Percentiles rank a stretch among this genome's conserved stretches.
Evolutionary conservation across 768 basidiomycete species (phyloP).

Genomic region (Postia placenta): DNA sequence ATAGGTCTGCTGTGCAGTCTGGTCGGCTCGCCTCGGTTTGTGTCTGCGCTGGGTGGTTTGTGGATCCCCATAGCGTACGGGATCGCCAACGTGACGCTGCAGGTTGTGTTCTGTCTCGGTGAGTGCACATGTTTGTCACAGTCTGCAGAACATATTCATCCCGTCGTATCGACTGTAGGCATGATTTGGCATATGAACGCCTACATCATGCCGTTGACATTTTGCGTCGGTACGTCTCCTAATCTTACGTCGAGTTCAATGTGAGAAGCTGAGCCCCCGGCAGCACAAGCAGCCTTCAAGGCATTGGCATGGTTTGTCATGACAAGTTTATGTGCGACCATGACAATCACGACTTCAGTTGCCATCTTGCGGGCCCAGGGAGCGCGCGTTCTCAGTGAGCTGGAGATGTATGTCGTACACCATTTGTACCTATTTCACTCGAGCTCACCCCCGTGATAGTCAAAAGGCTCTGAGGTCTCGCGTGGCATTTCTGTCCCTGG

Average conservation of each 20-base stretch:
- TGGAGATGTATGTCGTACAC: slow-evolving; percentile 8
- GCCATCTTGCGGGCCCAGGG: slow-evolving; percentile 9
- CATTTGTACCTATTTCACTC: too few relatives aligned
- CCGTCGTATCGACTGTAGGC: too few relatives aligned
- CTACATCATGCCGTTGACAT: slow-evolving; percentile 46
- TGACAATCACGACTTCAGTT: slow-evolving; percentile 18
- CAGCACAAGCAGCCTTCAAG: slow-evolving; percentile 15
- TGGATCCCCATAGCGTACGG: slow-evolving; percentile 48
- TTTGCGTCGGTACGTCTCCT: slow-evolving; percentile 46
- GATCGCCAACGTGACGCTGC: slow-evolving; percentile 42
- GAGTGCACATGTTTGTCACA: slow-evolving; percentile 9
- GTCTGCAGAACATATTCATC: too few relatives aligned
- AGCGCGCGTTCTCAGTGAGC: slow-evolving; percentile 4
- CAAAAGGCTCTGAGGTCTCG: slow-evolving; percentile 47
- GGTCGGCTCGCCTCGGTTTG: slow-evolving; percentile 40
- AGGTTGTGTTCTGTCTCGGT: slow-evolving; percentile 59
- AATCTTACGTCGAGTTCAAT: too few relatives aligned
- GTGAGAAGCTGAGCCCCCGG: too few relatives aligned
- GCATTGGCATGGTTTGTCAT: slow-evolving; percentile 17
- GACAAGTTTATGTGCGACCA: slow-evolving; percentile 19
- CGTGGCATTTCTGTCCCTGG: slow-evolving; percentile 34
- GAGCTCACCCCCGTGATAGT: background rate
- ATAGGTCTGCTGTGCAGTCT: slow-evolving; percentile 48
- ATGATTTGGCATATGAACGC: slow-evolving; percentile 64
- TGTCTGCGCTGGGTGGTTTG: slow-evolving; percentile 33